A percentile compares a stretch with the other conserved stretches of the same genome.
Conservation (phyloP, 1,139 yeast species). For the Candida sanyaensis region DNA sequence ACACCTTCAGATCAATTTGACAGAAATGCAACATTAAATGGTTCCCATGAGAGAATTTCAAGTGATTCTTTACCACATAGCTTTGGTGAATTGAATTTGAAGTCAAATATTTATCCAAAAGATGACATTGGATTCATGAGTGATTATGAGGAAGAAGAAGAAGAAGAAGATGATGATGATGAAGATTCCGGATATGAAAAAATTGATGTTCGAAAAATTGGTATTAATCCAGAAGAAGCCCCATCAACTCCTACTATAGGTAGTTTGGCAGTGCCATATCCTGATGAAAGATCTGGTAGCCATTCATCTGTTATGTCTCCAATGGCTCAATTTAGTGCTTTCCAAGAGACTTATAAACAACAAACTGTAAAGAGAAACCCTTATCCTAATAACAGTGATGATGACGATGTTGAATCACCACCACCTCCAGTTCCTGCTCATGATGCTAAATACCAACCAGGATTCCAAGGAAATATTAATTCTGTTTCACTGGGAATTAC, state of each 20-base stretch:
- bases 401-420: conserved; percentile 19
- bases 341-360: conserved; percentile 45
- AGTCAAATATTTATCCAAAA: conserved; percentile 37
- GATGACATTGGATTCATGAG: conserved; percentile 42
- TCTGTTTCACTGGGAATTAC: conserved; percentile 23
- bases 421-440: conserved; percentile 27
- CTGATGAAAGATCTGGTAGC: conserved; percentile 34
- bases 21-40: conserved; percentile 37
- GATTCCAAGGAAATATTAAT: conserved; percentile 16
- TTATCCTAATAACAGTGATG: conserved; percentile 12
- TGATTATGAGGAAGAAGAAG: conserved; percentile 22
- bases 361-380: conserved; percentile 11
- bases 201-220: conserved; percentile 30
- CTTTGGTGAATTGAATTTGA: conserved; percentile 30
- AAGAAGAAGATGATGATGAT: conserved; percentile 25
- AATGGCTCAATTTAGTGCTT: conserved; percentile 56
- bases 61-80: conserved; percentile 39
- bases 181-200: conserved; percentile 21
- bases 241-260: conserved; percentile 9
- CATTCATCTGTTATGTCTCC: conserved; percentile 48
- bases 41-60: conserved; percentile 35
- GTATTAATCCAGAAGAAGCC: conserved; percentile 14
- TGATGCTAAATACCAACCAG: conserved; percentile 9
- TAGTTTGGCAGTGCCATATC: conserved; percentile 26
- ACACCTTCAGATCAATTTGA: conserved; percentile 44